Evolutionary conservation across 148 eudicot genomes (phyloP), one percentile per base, ranked within the genome.

Genomic region (Fagopyrum homotropicum): DNA sequence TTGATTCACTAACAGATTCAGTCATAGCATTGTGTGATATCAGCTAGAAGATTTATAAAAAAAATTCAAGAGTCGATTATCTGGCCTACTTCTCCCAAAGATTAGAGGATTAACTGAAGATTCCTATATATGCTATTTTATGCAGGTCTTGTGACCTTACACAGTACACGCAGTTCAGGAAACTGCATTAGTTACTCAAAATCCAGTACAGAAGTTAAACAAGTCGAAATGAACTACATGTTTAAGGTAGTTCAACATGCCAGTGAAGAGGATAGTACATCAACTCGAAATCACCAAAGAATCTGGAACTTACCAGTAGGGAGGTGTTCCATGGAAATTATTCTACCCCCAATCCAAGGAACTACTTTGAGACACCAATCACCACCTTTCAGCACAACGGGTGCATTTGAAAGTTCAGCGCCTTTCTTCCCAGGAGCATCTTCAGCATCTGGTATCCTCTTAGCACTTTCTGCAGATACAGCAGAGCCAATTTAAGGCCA

Each of bases 301-400:
- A 69, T 15, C 48, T 45, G 55, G 57, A 73, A 45, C 57, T 77
- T 89, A 92, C 99, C 97, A 75, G 99, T 84, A 75, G 94, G 97
- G 73, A 84, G 83, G 80, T 95, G 99, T 82, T 92, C 92, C 99
- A 95, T 95, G 69, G 96, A 83, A 79, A 95, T 86, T 43, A 95
- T 90, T 83, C 99, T 88, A 78, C 99, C 97, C 57, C 99, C 99
- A 77, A 95, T 88, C 99, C 99, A 95, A 72, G 97, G 99, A 66
- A 95, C 94, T 66, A 95, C 92, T 82, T 90, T 95, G 72, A 95
- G 92, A 77, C 59, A 81, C 99, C 99, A 95, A 69, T 89, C 96
- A 73, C 93, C 91, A 81, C 85, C 80, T 85, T 88, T 85, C 60
- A 95, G 79, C 79, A 88, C 94, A 76, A 95, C 79, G 44, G 99